Conservation (phyloP, 2,329 filamentous ascomycete species). For the Fusarium sp. region DNA sequence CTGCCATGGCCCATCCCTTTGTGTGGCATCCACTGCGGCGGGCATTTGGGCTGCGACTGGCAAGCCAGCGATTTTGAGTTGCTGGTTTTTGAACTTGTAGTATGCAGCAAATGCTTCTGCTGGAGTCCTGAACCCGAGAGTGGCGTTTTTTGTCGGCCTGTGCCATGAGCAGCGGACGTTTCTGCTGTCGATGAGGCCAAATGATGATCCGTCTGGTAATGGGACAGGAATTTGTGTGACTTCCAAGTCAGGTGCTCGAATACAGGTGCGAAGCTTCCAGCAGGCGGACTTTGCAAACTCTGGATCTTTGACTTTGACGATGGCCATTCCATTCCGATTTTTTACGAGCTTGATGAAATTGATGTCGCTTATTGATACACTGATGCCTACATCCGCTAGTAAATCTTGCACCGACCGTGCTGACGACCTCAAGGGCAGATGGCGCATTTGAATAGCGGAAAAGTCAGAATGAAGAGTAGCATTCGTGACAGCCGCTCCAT, state of each 20-base stretch:
- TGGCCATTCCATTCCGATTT: neutral
- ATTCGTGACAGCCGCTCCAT: slow-evolving; percentile 44
- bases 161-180: slow-evolving; percentile 51
- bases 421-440: slow-evolving; percentile 38
- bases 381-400: slow-evolving; percentile 17
- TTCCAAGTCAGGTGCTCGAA: neutral
- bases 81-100: slow-evolving; percentile 32
- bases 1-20: neutral
- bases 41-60: neutral
- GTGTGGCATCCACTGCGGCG: neutral
- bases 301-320: slow-evolving; percentile 7
- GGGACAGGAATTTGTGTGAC: slow-evolving; percentile 1
- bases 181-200: slow-evolving; percentile 47
- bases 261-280: neutral
- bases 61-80: slow-evolving; percentile 37
- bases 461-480: slow-evolving; percentile 49
- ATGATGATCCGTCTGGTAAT: slow-evolving; percentile 38
- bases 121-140: slow-evolving; percentile 42
- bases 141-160: slow-evolving; percentile 40
- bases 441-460: slow-evolving; percentile 47
- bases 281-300: slow-evolving; percentile 13
- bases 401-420: slow-evolving; percentile 25
- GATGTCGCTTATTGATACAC: neutral
- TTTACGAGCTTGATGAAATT: neutral
- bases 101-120: slow-evolving; percentile 32